Evolutionary conservation across 2,329 filamentous ascomycete species (phyloP).

Genomic region (Chaetomium olivaceum): DNA sequence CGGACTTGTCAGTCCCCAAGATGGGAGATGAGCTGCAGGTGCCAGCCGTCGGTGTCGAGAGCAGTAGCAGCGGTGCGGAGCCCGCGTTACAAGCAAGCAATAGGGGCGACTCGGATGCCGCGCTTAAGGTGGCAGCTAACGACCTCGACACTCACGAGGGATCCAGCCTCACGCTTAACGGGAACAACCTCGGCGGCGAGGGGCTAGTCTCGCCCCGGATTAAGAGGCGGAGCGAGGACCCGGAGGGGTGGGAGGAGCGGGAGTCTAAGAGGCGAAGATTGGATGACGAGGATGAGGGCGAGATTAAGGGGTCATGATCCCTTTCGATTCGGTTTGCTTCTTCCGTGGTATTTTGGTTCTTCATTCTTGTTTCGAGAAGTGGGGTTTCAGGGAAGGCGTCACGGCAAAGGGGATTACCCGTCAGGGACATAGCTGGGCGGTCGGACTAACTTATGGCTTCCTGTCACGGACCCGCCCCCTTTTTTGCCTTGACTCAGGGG

Average conservation of each 20-base stretch:
- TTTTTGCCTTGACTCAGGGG: neutral
- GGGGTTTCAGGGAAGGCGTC: constrained; percentile 8
- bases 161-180: constrained; percentile 6
- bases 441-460: neutral
- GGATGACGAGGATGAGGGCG: constrained; percentile 35
- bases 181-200: constrained; percentile 22
- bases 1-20: constrained; percentile 1
- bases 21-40: neutral
- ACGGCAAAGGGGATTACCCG: neutral
- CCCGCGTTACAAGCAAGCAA: constrained; percentile 17
- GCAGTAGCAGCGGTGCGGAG: constrained; percentile 4
- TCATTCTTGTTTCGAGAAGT: neutral
- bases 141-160: constrained; percentile 33
- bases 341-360: neutral
- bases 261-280: constrained; percentile 33
- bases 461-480: neutral
- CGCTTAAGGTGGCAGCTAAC: constrained; percentile 39
- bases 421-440: neutral
- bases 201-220: constrained; percentile 33
- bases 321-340: neutral
- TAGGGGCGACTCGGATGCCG: constrained; percentile 38
- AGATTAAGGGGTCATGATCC: constrained; percentile 28
- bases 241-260: constrained; percentile 30
- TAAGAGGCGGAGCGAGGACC: constrained; percentile 36
- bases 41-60: neutral